Base-by-base conservation (phyloP, 129 eudicot genomes). In the Escallonia herrerae region DNA sequence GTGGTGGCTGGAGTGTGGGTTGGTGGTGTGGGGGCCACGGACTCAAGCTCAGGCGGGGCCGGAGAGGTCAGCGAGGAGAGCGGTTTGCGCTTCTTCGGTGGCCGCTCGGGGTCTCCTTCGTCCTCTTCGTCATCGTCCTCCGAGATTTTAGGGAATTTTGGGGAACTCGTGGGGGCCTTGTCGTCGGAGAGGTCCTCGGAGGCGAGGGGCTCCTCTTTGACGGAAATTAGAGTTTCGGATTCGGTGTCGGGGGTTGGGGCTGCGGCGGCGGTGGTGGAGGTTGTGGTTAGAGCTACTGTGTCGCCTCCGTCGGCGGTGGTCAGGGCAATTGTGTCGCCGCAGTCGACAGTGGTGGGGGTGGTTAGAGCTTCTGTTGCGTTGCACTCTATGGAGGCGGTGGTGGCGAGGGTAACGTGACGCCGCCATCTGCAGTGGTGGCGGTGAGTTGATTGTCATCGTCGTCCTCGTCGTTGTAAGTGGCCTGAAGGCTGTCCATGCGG, bases 161-260 rank as follows among this genome's bases (percentile, higher is more conserved):
- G 86, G 4, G 89, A 80, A 75, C 69, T 52, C 8, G 56, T 65
- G 60, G 70, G 66, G 61, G 41, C 62, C 11, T 67, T 77, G 46
- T 79, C 79, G 73, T 79, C 74, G 12, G 89, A 80, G 12, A 74
- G 67, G 3, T 82, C 86, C 63, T 82, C 88, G n/a, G 85, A 76
- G 2, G 79, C 77, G 2, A 77, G 66, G 46, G 79, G 71, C 8
- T 76, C 83, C 3, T 74, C 75, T 70, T 82, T 77, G 13, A 73
- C 49, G 47, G 62, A 76, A 6, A 58, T 68, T 6, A 42, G 73
- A 11, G 73, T 74, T 43, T 69, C 75, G 7, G 57, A 15, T n/a
- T 62, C 60, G 38, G 79, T 61, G 13, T 65, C 70, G 38, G 76
- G 55, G 64, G 74, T 49, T 11, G 73, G 48, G 11, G 74, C 57